Evolutionary conservation across 2,329 filamentous ascomycete genomes (phyloP).

Genomic region (Phialocephala sp.): DNA sequence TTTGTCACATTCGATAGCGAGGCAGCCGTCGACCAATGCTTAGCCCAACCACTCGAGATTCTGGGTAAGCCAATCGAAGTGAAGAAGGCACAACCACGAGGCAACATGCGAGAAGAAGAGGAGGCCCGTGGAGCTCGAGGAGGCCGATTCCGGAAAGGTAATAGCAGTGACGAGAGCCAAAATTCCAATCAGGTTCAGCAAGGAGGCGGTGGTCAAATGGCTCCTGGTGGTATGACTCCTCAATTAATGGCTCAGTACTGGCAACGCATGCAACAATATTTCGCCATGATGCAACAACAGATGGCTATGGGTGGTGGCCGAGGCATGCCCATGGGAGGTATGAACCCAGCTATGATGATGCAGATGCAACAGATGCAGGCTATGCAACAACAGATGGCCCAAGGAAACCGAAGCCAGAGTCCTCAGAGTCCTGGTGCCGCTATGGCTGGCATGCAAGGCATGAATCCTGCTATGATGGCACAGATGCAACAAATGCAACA

Average conservation of each 20-base stretch:
- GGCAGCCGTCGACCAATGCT: constrained; percentile 88
- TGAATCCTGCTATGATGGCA: constrained; percentile 58
- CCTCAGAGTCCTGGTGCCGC: constrained; percentile 40
- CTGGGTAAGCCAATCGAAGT: constrained; percentile 97
- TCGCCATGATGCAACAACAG: constrained; percentile 92
- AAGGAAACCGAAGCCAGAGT: constrained; percentile 42
- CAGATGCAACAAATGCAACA: constrained; percentile 57
- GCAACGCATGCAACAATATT: constrained; percentile 98
- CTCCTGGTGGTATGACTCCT: constrained; percentile 77
- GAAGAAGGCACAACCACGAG: constrained; percentile 94
- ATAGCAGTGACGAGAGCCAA: constrained; percentile 51
- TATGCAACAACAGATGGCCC: constrained; percentile 48
- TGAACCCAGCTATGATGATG: constrained; percentile 79
- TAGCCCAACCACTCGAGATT: constrained; percentile 85
- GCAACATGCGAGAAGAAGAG: constrained; percentile 92
- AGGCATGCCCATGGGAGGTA: constrained; percentile 67
- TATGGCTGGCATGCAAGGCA: constrained; percentile 43
- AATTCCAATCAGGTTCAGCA: constrained; percentile 46
- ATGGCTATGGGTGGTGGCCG: constrained; percentile 71
- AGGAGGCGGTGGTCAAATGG: constrained; percentile 41
- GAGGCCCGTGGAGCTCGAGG: constrained; percentile 63
- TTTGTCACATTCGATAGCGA: constrained; percentile 99
- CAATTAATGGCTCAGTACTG: constrained; percentile 99
- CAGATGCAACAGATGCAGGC: constrained; percentile 67
- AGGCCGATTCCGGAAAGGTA: constrained; percentile 61